phyloP scores from a whole-genome alignment of 768 basidiomycete species.

The Ramaria rubella region DNA sequence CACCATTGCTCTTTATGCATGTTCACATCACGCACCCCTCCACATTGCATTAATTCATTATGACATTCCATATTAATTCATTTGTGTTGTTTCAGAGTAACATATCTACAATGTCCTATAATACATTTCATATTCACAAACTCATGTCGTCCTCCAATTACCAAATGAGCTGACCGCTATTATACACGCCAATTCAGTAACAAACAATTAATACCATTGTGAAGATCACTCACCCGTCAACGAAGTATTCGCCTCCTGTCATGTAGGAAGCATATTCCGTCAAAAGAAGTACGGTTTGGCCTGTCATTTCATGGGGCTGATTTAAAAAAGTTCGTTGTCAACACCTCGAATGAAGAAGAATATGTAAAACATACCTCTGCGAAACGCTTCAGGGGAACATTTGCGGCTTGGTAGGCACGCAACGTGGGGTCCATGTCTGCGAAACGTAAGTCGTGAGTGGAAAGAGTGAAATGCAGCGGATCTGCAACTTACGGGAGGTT shows the following conservation, averaged over 20 bases:
- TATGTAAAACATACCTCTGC: constrained; percentile 35
- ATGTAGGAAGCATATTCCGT: constrained; percentile 47
- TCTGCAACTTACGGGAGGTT: constrained; percentile 25
- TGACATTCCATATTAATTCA: too few species aligned
- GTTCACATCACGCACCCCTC: too few species aligned
- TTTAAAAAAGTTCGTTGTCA: background rate
- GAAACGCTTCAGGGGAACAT: constrained; percentile 50
- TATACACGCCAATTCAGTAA: background rate
- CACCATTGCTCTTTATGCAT: too few species aligned
- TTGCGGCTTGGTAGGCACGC: constrained; percentile 40
- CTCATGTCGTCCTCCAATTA: too few species aligned
- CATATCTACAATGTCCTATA: too few species aligned
- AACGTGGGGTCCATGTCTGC: constrained; percentile 43
- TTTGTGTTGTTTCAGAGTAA: too few species aligned
- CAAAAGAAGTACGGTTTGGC: constrained; percentile 48
- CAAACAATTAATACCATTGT: background rate
- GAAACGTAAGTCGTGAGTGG: background rate
- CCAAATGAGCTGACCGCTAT: background rate
- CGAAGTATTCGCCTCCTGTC: constrained; percentile 51
- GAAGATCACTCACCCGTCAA: constrained; percentile 44
- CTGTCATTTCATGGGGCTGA: constrained; percentile 52
- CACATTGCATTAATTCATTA: too few species aligned
- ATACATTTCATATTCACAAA: too few species aligned
- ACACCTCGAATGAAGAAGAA: background rate
- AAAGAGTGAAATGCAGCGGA: background rate